phyloP scores from a whole-genome alignment of 2,329 filamentous ascomycete genomes.

The Ophiosphaerella herpotricha region DNA sequence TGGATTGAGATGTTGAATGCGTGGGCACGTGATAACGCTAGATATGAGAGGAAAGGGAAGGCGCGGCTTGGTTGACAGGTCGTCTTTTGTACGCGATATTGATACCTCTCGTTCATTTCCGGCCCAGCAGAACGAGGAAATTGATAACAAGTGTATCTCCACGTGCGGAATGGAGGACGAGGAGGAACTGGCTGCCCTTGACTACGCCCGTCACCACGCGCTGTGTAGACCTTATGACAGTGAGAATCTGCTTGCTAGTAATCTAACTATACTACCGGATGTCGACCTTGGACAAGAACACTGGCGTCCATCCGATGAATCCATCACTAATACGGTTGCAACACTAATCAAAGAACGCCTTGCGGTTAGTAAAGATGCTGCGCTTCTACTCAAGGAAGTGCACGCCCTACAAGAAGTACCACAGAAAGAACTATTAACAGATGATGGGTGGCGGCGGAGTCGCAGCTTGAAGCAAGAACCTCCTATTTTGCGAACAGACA shows the following conservation, averaged over 20 bases:
- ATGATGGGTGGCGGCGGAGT: slow-evolving; percentile 21
- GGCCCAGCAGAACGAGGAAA: neutral
- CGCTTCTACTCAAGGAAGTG: slow-evolving; percentile 31
- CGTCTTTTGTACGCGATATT: neutral
- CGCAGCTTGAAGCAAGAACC: slow-evolving; percentile 49
- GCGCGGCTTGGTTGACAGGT: neutral
- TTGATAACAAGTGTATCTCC: too few species aligned
- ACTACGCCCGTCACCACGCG: slow-evolving; percentile 55
- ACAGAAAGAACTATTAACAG: neutral
- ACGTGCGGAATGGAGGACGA: slow-evolving; percentile 7
- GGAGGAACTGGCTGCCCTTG: slow-evolving; percentile 46
- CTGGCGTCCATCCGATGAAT: slow-evolving; percentile 18
- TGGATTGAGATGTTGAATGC: neutral
- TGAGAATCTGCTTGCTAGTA: slow-evolving; percentile 25
- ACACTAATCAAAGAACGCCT: slow-evolving; percentile 35
- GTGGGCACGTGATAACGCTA: slow-evolving; percentile 5
- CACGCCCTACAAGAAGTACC: slow-evolving; percentile 7
- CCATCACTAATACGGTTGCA: slow-evolving; percentile 12
- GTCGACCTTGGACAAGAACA: slow-evolving; percentile 22
- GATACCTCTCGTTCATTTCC: neutral
- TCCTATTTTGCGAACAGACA: slow-evolving; percentile 53
- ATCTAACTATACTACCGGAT: slow-evolving; percentile 12
- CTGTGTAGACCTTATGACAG: slow-evolving; percentile 42
- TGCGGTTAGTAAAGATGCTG: slow-evolving; percentile 33
- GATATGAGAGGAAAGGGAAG: slow-evolving; percentile 4